Base-by-base conservation (phyloP, 495 filamentous ascomycete species). In the Thermothielavioides terrestris region DNA sequence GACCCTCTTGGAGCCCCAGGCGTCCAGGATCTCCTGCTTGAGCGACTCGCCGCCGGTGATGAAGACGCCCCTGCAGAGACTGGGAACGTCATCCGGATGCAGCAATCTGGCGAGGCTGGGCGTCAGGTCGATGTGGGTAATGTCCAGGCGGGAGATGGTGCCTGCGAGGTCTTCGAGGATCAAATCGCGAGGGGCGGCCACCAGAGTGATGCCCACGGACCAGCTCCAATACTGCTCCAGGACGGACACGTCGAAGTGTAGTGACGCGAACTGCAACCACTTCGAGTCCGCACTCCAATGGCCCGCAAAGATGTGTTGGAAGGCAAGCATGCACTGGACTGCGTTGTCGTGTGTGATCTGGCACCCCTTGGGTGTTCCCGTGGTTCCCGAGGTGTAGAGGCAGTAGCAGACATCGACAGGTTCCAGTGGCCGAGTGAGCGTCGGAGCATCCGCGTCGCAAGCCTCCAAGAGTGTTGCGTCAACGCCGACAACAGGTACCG, bases 201-300 rank as follows among this genome's bases (percentile, higher is more conserved):
- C 83, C 5, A 92, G 78, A 9, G 82, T 82, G 36, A 92, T 86
- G 6, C 88, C 87, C 10, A 88, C 82, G 39, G 79, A 86, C 88
- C 88, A 94, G 41, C 78, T 88, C 86, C 86, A 92, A 63, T 85
- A 94, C 55, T 91, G 87, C 62, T 94, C 88, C 14, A 92, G 70
- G 6, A 92, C 85, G 23, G 84, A 88, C 18, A 92, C 88, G 56
- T 94, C 88, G 50, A 94, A 94, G 61, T 91, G 87, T 46, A 89
- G 85, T 1, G 86, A 88, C 6, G 88, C 88, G 58, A 94, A 94
- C 62, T 94, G 88, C 12, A 94, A 70, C 80, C 85, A 92, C 39
- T 81, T 75, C 1, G 88, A 91, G 12, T 77, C 60, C 3, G 64
- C 52, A 51, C 81, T 73, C 88, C 88, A 89, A 51, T 80, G 81